Evolutionary conservation across 371 early-diverging fungal species (phyloP).

Genomic region (Nematocida displodere): DNA sequence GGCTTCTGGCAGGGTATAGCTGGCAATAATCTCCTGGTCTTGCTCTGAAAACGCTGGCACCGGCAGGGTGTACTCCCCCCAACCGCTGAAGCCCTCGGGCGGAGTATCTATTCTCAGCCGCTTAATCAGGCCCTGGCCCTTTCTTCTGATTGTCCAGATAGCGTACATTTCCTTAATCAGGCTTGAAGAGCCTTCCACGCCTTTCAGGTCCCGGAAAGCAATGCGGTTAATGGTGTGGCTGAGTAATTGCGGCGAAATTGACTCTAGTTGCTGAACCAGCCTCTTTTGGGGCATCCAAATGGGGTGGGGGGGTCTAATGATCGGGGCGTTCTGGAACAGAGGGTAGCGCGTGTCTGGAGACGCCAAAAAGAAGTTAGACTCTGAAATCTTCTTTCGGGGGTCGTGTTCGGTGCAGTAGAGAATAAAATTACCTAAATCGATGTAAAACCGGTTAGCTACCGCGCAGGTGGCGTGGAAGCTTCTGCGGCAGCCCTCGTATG

Average conservation of each 20-base stretch:
- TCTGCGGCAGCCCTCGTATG: slow-evolving; percentile 74
- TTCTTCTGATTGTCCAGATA: slow-evolving; percentile 30
- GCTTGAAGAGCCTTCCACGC: not conserved
- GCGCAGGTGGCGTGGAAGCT: slow-evolving; percentile 91
- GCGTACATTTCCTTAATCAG: slow-evolving; percentile 30
- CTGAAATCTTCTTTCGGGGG: slow-evolving; percentile 65
- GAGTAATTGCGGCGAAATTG: not conserved
- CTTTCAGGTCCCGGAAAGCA: slow-evolving; percentile 9
- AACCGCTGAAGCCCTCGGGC: slow-evolving; percentile 2
- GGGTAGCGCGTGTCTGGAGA: slow-evolving; percentile 43
- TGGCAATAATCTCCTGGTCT: not conserved
- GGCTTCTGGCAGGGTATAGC: not conserved
- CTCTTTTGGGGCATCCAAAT: slow-evolving; percentile 38
- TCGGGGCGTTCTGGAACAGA: slow-evolving; percentile 15
- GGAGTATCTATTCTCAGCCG: slow-evolving; percentile 29
- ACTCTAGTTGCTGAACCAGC: slow-evolving; percentile 7
- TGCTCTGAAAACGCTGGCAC: not conserved
- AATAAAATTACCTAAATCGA: slow-evolving; percentile 69
- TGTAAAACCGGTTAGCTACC: slow-evolving; percentile 73
- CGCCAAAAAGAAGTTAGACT: not conserved
- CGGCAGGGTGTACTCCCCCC: not conserved
- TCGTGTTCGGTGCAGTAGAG: slow-evolving; percentile 76
- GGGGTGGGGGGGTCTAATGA: not conserved
- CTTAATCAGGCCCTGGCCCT: slow-evolving; percentile 22
- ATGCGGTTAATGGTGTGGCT: slow-evolving; percentile 30